Evolutionary conservation across 2,329 filamentous ascomycete species (phyloP).

Genomic region (Colletotrichum sp.): DNA sequence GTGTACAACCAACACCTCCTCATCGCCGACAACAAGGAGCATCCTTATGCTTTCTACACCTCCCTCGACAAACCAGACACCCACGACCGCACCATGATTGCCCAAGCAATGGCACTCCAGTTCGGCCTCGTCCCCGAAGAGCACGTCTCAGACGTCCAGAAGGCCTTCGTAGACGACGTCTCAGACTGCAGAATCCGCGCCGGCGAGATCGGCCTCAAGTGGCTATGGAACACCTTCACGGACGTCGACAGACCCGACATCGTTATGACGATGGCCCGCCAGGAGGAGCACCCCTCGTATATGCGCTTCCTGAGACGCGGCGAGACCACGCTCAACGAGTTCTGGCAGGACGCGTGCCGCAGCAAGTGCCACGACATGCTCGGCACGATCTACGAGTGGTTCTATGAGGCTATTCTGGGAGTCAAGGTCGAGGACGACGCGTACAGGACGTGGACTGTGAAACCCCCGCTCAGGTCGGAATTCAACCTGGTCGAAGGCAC

Average conservation of each 20-base stretch:
- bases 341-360: conserved; percentile 48
- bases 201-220: conserved; percentile 46
- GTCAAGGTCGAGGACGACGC: conserved; percentile 39
- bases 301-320: conserved; percentile 51
- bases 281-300: conserved; percentile 52
- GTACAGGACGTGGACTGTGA: conserved; percentile 43
- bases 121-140: conserved; percentile 24
- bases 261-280: conserved; percentile 46
- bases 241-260: conserved; percentile 43
- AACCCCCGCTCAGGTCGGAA: conserved; percentile 42
- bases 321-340: conserved; percentile 47
- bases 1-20: conserved; percentile 39
- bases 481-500: conserved; percentile 41
- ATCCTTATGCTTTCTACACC: conserved; percentile 44
- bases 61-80: conserved; percentile 32
- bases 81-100: conserved; percentile 40
- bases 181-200: conserved; percentile 38
- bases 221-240: conserved; percentile 44
- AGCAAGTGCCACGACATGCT: conserved; percentile 54
- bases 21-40: conserved; percentile 29
- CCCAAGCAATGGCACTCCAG: conserved; percentile 37
- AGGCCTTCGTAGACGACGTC: conserved; percentile 27
- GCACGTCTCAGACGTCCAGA: conserved; percentile 21
- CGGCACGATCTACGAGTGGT: conserved; percentile 53
- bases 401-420: conserved; percentile 45